Percentiles rank a stretch among this genome's conserved stretches.
Evolutionary conservation across 345 rosid genomes (phyloP).

Genomic region (Gynandropsis gynandra): DNA sequence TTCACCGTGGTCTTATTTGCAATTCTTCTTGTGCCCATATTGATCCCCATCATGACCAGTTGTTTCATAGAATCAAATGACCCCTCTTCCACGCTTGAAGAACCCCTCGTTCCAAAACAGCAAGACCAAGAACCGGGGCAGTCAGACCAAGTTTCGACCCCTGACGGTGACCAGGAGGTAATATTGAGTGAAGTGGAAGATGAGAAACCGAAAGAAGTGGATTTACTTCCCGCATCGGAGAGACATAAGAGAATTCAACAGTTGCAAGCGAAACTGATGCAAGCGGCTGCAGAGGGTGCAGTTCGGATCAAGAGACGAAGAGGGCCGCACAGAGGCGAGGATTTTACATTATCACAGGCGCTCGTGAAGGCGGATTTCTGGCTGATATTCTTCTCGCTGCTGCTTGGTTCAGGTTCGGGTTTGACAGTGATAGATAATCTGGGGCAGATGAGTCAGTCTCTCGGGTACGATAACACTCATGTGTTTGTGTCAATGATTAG

Average conservation of each 20-base stretch:
- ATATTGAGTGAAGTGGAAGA: constrained; percentile 91
- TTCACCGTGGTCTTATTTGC: constrained; percentile 56
- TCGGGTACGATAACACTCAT: constrained; percentile 69
- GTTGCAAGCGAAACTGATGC: constrained; percentile 67
- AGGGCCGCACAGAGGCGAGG: constrained; percentile 89
- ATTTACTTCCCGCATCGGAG: constrained; percentile 77
- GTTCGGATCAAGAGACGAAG: constrained; percentile 72
- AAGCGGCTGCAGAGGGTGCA: constrained; percentile 92
- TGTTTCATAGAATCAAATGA: constrained; percentile 36
- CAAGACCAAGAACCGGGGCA: constrained; percentile 44
- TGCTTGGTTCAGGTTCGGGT: constrained; percentile 95
- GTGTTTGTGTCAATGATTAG: constrained; percentile 94
- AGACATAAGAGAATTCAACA: constrained; percentile 77
- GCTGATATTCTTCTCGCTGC: constrained; percentile 81
- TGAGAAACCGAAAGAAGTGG: constrained; percentile 83
- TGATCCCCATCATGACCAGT: constrained; percentile 53
- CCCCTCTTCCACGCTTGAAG: constrained; percentile 46
- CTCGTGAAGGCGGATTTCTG: constrained; percentile 89
- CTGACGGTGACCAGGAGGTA: constrained; percentile 39
- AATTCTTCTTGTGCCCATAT: constrained; percentile 61
- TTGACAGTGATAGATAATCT: constrained; percentile 93
- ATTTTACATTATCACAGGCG: constrained; percentile 82
- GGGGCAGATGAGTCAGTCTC: constrained; percentile 95
- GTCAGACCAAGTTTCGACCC: constrained; percentile 26
- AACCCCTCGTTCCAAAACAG: constrained; percentile 45